These are phyloP conservation scores for Sporisorium graminicola DNA, from an alignment of 1,284 basidiomycete species.

Conservation along the genomic window DNA sequence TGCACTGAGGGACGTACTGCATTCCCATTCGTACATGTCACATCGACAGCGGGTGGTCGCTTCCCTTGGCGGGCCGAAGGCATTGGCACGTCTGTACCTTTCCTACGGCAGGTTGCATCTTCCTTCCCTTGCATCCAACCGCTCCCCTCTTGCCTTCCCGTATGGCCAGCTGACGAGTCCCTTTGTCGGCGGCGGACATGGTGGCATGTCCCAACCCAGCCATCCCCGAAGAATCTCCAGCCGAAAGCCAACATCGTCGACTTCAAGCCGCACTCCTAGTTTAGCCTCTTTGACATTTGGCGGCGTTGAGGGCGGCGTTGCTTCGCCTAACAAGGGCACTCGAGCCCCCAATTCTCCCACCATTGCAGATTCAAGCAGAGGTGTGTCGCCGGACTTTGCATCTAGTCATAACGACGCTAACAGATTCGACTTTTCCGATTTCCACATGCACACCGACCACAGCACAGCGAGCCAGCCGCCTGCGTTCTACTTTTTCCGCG, in stretches of 20 bases:
- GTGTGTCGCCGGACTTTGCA: conserved; percentile 27
- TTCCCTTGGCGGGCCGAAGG: conserved; percentile 54
- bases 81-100: conserved; percentile 54
- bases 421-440: conserved; percentile 31
- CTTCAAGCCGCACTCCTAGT: conserved; percentile 45
- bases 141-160: conserved; percentile 51
- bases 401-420: background rate
- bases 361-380: conserved; percentile 20
- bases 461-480: conserved; percentile 27
- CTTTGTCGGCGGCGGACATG: conserved; percentile 33
- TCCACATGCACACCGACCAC: conserved; percentile 28
- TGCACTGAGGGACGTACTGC: conserved; percentile 19
- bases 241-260: conserved; percentile 17
- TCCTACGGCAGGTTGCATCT: conserved; percentile 54
- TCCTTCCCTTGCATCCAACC: conserved; percentile 32
- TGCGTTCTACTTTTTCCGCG: conserved; percentile 43
- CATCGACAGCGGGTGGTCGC: conserved; percentile 51
- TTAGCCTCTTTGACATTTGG: conserved; percentile 37
- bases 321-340: conserved; percentile 22
- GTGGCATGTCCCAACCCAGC: conserved; percentile 1
- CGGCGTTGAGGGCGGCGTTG: conserved; percentile 17
- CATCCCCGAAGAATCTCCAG: conserved; percentile 9
- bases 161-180: conserved; percentile 51
- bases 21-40: conserved; percentile 37
- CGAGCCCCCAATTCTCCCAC: conserved; percentile 35